Evolutionary conservation across 2,329 filamentous ascomycete species (phyloP), one percentile per base, ranked within the genome.

Genomic region (Trichoderma guizhouense): DNA sequence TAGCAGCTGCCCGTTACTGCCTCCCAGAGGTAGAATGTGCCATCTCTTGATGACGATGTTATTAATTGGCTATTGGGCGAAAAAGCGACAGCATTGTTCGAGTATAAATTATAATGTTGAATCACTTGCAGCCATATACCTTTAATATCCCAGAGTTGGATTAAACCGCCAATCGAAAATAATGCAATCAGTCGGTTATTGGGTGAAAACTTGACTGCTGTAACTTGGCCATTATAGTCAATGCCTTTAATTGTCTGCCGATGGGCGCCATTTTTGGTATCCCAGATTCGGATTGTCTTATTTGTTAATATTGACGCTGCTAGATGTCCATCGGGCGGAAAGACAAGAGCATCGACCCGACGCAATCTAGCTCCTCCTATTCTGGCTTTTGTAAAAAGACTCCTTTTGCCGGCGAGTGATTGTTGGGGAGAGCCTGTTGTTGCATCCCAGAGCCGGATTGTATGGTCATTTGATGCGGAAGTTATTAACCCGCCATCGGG

Each of bases 321-420:
- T 43, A 43, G 36, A 43, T 43, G 36, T 0, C 36, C 36, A 18
- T 43, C 7, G 0, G 36, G 36, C 36, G 36, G 6, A 43, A 18
- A 43, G 15, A 43, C 36, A 43, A 43, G 5, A 1, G 36, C 36
- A 43, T 43, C 3, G 36, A 43, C 1, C 15, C 15, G 14, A 15
- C 0, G 6, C 0, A 3, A 2, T 39, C 7, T 7, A 18, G 1
- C 6, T 2, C 3, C 15, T 18, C 15, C 36, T 1, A 6, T 7
- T 6, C 3, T 39, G 14, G 1, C 1, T 8, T 39, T 2, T 43
- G 15, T 18, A 18, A 18, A 43, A 43, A 43, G 36, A 43, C 36
- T 43, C 0, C 36, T 6, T 43, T 43, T 6, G 15, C 36, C 36
- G 2, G 18, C 36, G 3, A 43, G 6, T 43, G 7, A 3, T 18